Percentiles rank a stretch among this genome's conserved stretches.
Evolutionary conservation across 805 yeast species (phyloP).

Genomic region (Dipodascus geniculatus): DNA sequence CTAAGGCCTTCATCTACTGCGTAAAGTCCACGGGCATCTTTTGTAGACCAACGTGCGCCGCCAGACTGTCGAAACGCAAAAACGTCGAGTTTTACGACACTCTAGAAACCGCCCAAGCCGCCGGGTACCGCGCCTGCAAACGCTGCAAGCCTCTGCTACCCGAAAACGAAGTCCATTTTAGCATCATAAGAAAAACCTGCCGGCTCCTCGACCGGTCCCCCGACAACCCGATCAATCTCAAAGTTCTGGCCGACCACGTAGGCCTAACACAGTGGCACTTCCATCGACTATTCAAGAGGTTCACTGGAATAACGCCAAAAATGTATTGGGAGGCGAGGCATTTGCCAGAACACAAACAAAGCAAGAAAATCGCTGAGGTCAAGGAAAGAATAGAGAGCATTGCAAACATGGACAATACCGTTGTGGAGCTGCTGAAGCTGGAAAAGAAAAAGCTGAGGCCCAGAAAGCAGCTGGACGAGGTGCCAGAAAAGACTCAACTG

Average conservation of each 20-base stretch:
- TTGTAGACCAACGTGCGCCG: constrained; percentile 1
- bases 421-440: not conserved
- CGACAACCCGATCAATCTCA: not conserved
- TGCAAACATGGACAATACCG: not conserved
- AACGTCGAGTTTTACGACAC: constrained; percentile 23
- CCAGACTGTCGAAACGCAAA: constrained; percentile 17
- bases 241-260: constrained; percentile 1
- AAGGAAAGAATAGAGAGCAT: not conserved
- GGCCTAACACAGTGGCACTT: not conserved
- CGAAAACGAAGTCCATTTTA: not conserved
- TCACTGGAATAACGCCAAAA: constrained; percentile 1
- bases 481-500: not conserved
- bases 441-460: not conserved
- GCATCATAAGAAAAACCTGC: constrained; percentile 6
- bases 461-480: not conserved
- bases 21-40: constrained; percentile 1
- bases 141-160: constrained; percentile 1
- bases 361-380: not conserved
- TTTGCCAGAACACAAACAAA: not conserved
- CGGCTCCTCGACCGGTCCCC: not conserved
- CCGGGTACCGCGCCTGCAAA: constrained; percentile 2
- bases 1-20: constrained; percentile 2
- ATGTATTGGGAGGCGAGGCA: not conserved
- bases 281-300: not conserved
- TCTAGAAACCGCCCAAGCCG: not conserved